Base-by-base conservation (phyloP, 2,329 filamentous ascomycete genomes). In the Fusarium veterinarium region DNA sequence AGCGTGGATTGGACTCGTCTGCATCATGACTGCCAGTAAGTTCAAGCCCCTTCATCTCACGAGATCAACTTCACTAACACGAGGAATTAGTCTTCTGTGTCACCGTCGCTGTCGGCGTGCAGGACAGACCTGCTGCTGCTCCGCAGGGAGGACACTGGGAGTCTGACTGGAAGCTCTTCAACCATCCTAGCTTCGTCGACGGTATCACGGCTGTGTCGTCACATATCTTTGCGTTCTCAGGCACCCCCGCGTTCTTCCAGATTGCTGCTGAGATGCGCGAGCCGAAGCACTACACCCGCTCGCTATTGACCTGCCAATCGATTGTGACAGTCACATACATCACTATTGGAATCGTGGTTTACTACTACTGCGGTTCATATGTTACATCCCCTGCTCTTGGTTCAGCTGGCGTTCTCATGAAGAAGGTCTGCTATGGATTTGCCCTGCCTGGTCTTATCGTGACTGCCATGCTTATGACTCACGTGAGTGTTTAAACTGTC, bases 371-470 rank as follows among this genome's bases (percentile, higher is more conserved):
- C 66, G 85, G 85, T 0, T 83, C 82, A 0, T 85, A 81, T 60
- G 83, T 87, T 7, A 81, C 84, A 0, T 85, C 83, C 0, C 85
- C 85, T 0, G 83, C 84, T 4, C 79, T 87, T 3, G 85, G 84
- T 2, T 85, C 83, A 25, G 85, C 84, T 2, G 85, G 85, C 2
- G 11, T 52, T 0, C 60, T 75, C 1, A 78, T 84, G 60, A 86
- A 86, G 77, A 86, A 83, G 65, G 76, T 85, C 14, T 79, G 78
- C 55, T 86, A 86, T 55, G 84, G 83, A 4, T 59, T 80, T 10
- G 77, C 78, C 17, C 59, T 80, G 0, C 78, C 78, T 2, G 79
- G 79, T 11, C 65, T 80, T 14, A 59, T 79, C 16, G 77, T 78
- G 69, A 76, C 28, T 69, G 72, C 12, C 44, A 74, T 51, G 69